Evolutionary conservation across 176 grass and related monocot species (phyloP).

Genomic region (Eleusine indica): DNA sequence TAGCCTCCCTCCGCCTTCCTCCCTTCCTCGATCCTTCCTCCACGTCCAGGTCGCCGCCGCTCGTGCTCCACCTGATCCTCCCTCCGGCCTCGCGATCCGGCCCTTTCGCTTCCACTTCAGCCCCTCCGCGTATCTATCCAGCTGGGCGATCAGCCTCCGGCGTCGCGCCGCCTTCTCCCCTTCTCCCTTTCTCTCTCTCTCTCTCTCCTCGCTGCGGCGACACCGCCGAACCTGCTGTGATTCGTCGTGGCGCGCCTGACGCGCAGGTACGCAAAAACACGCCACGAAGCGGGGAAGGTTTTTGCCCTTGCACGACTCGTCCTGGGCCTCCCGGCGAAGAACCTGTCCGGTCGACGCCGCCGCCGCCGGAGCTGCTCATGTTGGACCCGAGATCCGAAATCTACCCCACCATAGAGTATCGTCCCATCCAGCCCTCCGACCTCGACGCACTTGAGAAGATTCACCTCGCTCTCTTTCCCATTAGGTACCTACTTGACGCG

Average conservation of each 20-base stretch:
- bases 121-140: neutral
- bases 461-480: conserved; percentile 86
- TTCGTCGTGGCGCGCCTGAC: conserved; percentile 34
- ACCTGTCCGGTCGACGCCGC: conserved; percentile 24
- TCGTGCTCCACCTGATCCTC: conserved; percentile 16
- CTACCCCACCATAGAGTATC: conserved; percentile 76
- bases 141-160: neutral
- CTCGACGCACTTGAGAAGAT: conserved; percentile 89
- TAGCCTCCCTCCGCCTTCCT: conserved; percentile 13
- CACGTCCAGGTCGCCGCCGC: conserved; percentile 38
- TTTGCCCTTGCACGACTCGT: neutral
- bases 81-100: neutral
- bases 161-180: neutral
- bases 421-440: conserved; percentile 88
- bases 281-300: neutral
- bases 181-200: neutral
- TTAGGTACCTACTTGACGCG: conserved; percentile 54
- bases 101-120: neutral
- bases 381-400: conserved; percentile 77
- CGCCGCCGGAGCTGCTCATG: conserved; percentile 74
- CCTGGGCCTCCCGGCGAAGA: conserved; percentile 14
- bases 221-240: conserved; percentile 22
- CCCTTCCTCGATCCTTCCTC: conserved; percentile 1
- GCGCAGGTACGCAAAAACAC: conserved; percentile 5
- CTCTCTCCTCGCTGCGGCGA: conserved; percentile 1